Base-by-base conservation (phyloP, 2,329 filamentous ascomycete genomes). In the Fusarium sp. region DNA sequence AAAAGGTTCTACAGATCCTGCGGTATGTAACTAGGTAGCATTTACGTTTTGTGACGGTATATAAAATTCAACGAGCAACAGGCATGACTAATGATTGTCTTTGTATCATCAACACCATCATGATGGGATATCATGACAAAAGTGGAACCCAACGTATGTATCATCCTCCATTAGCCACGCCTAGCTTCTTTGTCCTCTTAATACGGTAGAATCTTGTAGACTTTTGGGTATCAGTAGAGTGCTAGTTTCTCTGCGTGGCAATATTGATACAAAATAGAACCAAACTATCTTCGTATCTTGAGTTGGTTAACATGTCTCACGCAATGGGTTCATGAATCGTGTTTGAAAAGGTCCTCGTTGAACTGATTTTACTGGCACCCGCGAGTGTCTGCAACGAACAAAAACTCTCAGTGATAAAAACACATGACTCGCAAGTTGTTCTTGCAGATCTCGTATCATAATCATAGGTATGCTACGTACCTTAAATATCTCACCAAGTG, bases 401-500 rank as follows among this genome's bases (percentile, higher is more conserved):
- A 18, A 18, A 37, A 21, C 6, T 12, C 21, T 18, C 41, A 28
- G 7, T 14, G 9, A 59, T 16, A 25, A 37, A 10, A 64, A 46
- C 37, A 39, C 25, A 55, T 48, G 34, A 11, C 13, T 55, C 19
- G 19, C 45, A 42, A 28, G 16, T 28, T 65, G 19, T 28, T 26
- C 21, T 52, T 50, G 31, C 43, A 54, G 30, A 56, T 57, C 62
- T 61, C 43, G 23, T 42, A 54, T 41, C 54, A 48, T 23, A 5
- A 12, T 43, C 10, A 37, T 37, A 21, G 21, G 21, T 21, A 37
- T 37, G 34, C 34, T 37, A 31, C 7, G 21, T n/a, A 42, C n/a
- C 41, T 28, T 63, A 63, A 50, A 43, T 45, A 54, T 50, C 52
- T 55, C 44, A 58, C 21, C 49, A 42, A 51, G 49, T 34, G 23